Conservation (phyloP, 2,329 filamentous ascomycete genomes). For the Stagonosporopsis vannaccii region DNA sequence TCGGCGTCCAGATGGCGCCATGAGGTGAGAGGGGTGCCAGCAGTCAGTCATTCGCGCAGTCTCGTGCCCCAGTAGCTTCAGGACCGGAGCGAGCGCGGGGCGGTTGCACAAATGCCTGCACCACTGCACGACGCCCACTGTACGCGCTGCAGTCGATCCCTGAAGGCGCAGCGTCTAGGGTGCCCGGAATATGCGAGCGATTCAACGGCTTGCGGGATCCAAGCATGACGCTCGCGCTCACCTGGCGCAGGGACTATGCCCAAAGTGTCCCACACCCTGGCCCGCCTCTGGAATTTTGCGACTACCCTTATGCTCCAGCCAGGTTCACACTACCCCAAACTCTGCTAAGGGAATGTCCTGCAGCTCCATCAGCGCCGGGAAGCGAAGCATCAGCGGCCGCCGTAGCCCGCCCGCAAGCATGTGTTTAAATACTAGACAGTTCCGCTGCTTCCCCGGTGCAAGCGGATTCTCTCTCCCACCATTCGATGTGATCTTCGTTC, state of each 20-base stretch:
- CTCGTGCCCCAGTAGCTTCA: slow-evolving; percentile 35
- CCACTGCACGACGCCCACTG: slow-evolving; percentile 13
- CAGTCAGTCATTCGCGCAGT: slow-evolving; percentile 25
- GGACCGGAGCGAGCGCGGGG: slow-evolving; percentile 34
- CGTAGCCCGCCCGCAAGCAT: slow-evolving; percentile 48
- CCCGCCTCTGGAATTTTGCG: slow-evolving; percentile 45
- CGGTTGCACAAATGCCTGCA: slow-evolving; percentile 31
- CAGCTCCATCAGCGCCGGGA: slow-evolving; percentile 51
- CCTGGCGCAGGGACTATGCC: slow-evolving; percentile 43
- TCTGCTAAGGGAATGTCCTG: slow-evolving; percentile 51
- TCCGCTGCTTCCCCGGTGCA: slow-evolving; percentile 48
- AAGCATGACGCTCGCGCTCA: slow-evolving; percentile 48
- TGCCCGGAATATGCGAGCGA: slow-evolving; percentile 46
- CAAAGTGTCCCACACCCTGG: slow-evolving; percentile 39
- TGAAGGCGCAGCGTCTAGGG: slow-evolving; percentile 42
- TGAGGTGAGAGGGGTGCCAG: slow-evolving; percentile 24
- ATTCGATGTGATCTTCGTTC: slow-evolving; percentile 51
- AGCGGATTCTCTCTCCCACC: slow-evolving; percentile 49
- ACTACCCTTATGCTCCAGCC: slow-evolving; percentile 51
- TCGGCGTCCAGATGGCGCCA: slow-evolving; percentile 28
- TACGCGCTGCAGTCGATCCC: slow-evolving; percentile 45
- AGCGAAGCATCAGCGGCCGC: slow-evolving; percentile 50
- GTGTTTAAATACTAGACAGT: slow-evolving; percentile 52
- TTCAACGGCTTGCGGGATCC: slow-evolving; percentile 52
- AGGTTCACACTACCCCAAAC: slow-evolving; percentile 51